Conservation (phyloP, 768 basidiomycete species). For the Rhizopogon rudus region DNA sequence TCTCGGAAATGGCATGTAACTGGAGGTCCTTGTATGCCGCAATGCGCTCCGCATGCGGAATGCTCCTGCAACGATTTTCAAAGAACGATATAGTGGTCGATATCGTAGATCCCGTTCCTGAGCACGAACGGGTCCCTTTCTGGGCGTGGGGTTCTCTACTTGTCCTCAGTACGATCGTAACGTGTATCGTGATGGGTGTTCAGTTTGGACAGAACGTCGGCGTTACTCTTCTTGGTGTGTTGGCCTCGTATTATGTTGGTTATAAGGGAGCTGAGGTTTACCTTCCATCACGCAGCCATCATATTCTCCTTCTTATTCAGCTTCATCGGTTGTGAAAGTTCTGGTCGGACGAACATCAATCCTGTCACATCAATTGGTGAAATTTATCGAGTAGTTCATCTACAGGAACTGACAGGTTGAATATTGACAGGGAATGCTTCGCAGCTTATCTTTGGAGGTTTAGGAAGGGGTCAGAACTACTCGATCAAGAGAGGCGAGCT, state of each 20-base stretch:
- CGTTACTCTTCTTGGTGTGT: conserved; percentile 4
- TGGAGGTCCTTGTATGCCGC: conserved; percentile 3
- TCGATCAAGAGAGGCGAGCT: conserved; percentile 3
- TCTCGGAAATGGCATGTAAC: conserved; percentile 7
- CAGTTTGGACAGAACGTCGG: conserved; percentile 49
- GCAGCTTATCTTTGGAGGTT: conserved; percentile 60
- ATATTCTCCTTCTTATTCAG: conserved; percentile 59
- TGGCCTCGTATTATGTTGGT: background rate
- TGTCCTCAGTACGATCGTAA: conserved; percentile 41
- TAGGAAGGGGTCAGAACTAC: conserved; percentile 39
- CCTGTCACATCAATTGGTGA: conserved; percentile 47
- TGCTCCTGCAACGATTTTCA: background rate
- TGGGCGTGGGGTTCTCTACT: conserved; percentile 50
- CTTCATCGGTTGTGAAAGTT: conserved; percentile 57
- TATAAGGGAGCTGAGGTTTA: background rate
- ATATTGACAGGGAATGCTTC: conserved; percentile 31
- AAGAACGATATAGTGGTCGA: conserved; percentile 21
- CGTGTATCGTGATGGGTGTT: conserved; percentile 46
- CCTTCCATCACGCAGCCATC: conserved; percentile 26
- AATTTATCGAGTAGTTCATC: background rate
- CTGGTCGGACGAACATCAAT: conserved; percentile 56
- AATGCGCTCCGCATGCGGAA: background rate
- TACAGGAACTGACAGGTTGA: background rate
- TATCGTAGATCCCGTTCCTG: conserved; percentile 47
- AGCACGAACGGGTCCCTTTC: conserved; percentile 49